Conservation (phyloP, 345 rosid species). For the Excoecaria cochinchinensis region DNA sequence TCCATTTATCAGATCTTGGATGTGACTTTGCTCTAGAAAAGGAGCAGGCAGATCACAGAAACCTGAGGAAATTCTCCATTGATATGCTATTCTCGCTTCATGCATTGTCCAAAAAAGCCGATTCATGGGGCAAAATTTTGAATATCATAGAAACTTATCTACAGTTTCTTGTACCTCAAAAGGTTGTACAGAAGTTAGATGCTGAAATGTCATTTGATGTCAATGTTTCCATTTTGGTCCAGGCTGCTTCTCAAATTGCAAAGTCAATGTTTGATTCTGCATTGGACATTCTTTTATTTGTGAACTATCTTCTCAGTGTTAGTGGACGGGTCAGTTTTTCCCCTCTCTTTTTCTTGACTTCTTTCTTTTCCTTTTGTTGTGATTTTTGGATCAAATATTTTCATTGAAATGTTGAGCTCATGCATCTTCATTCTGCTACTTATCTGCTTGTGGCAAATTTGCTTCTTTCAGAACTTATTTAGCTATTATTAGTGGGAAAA, state of each 20-base stretch:
- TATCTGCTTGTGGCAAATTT: no score
- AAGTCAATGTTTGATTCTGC: constrained; percentile 87
- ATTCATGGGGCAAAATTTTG: constrained; percentile 71
- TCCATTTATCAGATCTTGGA: constrained; percentile 45
- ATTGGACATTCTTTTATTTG: constrained; percentile 65
- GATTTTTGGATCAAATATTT: no score
- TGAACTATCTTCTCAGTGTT: constrained; percentile 68
- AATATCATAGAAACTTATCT: constrained; percentile 60
- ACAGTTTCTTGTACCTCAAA: constrained; percentile 72
- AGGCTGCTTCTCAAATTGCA: constrained; percentile 78
- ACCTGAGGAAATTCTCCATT: constrained; percentile 71
- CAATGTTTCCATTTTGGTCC: constrained; percentile 53
- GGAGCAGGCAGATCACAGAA: constrained; percentile 62
- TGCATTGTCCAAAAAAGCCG: constrained; percentile 58
- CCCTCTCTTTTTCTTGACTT: neutral
- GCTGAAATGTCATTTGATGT: constrained; percentile 46
- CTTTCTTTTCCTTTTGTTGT: neutral
- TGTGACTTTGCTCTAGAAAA: constrained; percentile 66
- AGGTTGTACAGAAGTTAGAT: constrained; percentile 44
- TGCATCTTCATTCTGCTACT: no score
- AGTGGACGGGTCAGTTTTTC: constrained; percentile 70
- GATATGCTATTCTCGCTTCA: constrained; percentile 70
- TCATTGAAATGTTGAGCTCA: no score
- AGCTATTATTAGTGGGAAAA: no score
- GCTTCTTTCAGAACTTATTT: no score